A percentile compares a stretch with the other conserved stretches of the same genome.
These are phyloP conservation scores for Cichorium intybus DNA, from an alignment of 140 eudicot genomes.

Conservation along the genomic window DNA sequence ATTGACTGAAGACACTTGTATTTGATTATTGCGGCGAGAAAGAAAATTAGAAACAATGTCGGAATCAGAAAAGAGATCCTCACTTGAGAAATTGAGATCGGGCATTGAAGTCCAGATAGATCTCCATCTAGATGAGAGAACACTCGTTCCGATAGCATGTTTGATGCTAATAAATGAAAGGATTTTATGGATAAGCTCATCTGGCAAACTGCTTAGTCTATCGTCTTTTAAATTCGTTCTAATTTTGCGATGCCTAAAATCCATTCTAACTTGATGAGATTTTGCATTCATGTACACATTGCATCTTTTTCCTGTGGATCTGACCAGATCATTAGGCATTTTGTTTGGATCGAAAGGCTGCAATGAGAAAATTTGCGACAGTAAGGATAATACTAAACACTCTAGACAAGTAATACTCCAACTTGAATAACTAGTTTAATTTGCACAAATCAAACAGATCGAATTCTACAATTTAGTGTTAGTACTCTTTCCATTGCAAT, in stretches of 20 bases:
- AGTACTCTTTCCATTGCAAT: too few species aligned
- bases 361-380: not conserved
- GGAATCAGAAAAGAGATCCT: conserved; percentile 1
- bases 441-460: too few species aligned
- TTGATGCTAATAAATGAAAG: conserved; percentile 24
- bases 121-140: conserved; percentile 27
- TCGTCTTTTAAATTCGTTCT: conserved; percentile 3
- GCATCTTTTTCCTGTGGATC: too few species aligned
- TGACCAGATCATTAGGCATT: too few species aligned
- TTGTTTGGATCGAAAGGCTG: conserved; percentile 1
- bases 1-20: not conserved
- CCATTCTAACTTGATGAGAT: not conserved
- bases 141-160: conserved; percentile 18
- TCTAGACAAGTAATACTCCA: not conserved
- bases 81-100: conserved; percentile 3
- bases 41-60: conserved; percentile 20
- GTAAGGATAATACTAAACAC: not conserved
- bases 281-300: not conserved
- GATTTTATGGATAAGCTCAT: conserved; percentile 20
- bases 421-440: not conserved
- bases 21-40: not conserved
- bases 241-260: not conserved
- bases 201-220: conserved; percentile 30
- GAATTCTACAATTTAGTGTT: too few species aligned
- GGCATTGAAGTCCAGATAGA: conserved; percentile 22